A percentile compares a stretch with the other conserved stretches of the same genome.
phyloP scores from a whole-genome alignment of 139 green algal genomes.

The Haematococcus lacustris region DNA sequence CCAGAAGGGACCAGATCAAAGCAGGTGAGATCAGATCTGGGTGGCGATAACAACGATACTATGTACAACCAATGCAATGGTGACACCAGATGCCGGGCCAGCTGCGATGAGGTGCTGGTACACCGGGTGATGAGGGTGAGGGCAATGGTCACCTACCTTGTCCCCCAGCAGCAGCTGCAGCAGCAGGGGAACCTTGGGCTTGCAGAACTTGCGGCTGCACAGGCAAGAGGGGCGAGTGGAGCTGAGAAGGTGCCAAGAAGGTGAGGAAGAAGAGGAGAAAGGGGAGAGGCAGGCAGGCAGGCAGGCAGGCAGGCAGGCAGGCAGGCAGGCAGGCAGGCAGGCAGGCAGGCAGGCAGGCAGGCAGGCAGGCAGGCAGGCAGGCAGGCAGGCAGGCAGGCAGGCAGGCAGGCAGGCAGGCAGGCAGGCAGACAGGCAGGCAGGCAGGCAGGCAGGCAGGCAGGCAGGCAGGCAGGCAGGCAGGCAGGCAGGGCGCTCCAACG shows the following conservation, averaged over 20 bases:
- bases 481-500: background rate
- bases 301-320: no score
- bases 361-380: background rate
- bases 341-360: background rate
- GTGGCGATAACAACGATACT: background rate
- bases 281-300: background rate
- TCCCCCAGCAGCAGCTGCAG: conserved; percentile 56
- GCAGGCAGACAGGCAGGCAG: no score
- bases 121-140: background rate
- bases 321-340: no score
- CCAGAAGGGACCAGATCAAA: background rate
- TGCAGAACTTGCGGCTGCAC: conserved; percentile 47
- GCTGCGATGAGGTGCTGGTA: background rate
- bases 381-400: no score
- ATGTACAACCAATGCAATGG: background rate
- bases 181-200: conserved; percentile 41
- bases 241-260: background rate
- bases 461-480: no score
- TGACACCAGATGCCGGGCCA: background rate
- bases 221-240: background rate
- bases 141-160: conserved; percentile 11
- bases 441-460: no score
- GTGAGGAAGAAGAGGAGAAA: background rate
- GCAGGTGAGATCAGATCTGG: background rate
- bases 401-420: no score